Evolutionary conservation across 2,329 filamentous ascomycete species (phyloP), one percentile per base, ranked within the genome.

Genomic region (Sporothrix brasiliensis): DNA sequence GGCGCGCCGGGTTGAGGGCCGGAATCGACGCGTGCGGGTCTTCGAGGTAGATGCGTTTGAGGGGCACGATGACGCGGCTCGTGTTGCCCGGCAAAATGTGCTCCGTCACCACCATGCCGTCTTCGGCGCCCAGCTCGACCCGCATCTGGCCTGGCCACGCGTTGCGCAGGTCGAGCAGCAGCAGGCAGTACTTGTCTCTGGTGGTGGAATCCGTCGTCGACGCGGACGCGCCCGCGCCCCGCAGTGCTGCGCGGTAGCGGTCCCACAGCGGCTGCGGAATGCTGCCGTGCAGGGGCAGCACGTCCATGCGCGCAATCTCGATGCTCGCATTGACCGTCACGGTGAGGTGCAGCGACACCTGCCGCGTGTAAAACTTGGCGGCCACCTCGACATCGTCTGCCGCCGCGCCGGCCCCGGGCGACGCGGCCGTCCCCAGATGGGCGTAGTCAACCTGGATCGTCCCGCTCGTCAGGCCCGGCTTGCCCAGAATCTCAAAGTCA

Each of bases 241-340:
- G 27, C 39, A 47, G 13, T 79, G n/a, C 78, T 21, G 83, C 76
- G 2, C 81, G 21, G n/a, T 68, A 65, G 24, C 67, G 39, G 68
- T 79, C 77, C 88, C 91, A 92, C 0, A 90, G 77, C 3, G 84
- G 81, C 41, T 78, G 79, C 1, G 91, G 90, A 68, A 95, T 87
- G 65, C 87, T 83, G 13, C 88, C 86, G 63, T 88, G 88, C 13
- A 97, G 85, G 0, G 93, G 89, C 47, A 95, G 79, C 21, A 96
- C 85, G 76, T 97, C 94, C 74, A 94, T 89, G 50, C 92, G 87
- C 47, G 89, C 86, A 11, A 97, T 83, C 76, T 97, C 93, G 34
- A 97, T 85, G 76, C 93, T 95, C 3, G 93, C 92, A 77, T 97
- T 97, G 63, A 98, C 94, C 5, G 94, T 97, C 19, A 97, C 87